A percentile compares a stretch with the other conserved stretches of the same genome.
Evolutionary conservation across 1,284 basidiomycete species (phyloP).

Genomic region (Ceratobasidium sp.): DNA sequence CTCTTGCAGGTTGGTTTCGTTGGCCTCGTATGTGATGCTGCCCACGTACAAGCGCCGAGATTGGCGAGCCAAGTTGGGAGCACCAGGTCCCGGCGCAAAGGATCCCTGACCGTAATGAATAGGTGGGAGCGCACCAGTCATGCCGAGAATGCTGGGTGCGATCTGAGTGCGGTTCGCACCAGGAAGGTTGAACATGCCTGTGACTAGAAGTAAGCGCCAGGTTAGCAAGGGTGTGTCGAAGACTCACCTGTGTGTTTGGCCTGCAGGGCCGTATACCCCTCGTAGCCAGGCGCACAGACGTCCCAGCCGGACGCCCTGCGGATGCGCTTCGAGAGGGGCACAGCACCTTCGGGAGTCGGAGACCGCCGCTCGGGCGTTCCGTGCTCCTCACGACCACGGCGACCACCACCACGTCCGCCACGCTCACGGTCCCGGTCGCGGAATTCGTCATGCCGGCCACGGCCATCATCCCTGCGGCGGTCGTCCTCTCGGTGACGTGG

Average conservation of each 20-base stretch:
- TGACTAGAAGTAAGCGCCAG: background rate
- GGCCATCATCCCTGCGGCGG: slow-evolving; percentile 47
- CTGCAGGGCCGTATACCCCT: slow-evolving; percentile 92
- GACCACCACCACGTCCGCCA: slow-evolving; percentile 55
- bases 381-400: slow-evolving; percentile 60
- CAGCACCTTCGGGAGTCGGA: slow-evolving; percentile 88
- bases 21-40: slow-evolving; percentile 91
- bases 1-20: slow-evolving; percentile 86
- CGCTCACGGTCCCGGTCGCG: slow-evolving; percentile 52
- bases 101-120: slow-evolving; percentile 64
- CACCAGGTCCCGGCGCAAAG: slow-evolving; percentile 58
- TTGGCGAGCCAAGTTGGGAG: slow-evolving; percentile 89
- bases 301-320: slow-evolving; percentile 95
- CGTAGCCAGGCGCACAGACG: slow-evolving; percentile 93
- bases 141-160: slow-evolving; percentile 75
- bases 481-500: slow-evolving; percentile 51
- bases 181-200: slow-evolving; percentile 91
- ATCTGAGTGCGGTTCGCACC: slow-evolving; percentile 90
- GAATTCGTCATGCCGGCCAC: slow-evolving; percentile 48
- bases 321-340: slow-evolving; percentile 85
- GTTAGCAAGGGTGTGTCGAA: background rate
- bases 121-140: slow-evolving; percentile 81
- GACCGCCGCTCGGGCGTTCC: slow-evolving; percentile 82
- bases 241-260: slow-evolving; percentile 93
- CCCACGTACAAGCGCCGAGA: slow-evolving; percentile 95